Evolutionary conservation across 202 grass and related monocot genomes (phyloP), one percentile per base, ranked within the genome.

Genomic region (Dendrocalamus latiflorus): DNA sequence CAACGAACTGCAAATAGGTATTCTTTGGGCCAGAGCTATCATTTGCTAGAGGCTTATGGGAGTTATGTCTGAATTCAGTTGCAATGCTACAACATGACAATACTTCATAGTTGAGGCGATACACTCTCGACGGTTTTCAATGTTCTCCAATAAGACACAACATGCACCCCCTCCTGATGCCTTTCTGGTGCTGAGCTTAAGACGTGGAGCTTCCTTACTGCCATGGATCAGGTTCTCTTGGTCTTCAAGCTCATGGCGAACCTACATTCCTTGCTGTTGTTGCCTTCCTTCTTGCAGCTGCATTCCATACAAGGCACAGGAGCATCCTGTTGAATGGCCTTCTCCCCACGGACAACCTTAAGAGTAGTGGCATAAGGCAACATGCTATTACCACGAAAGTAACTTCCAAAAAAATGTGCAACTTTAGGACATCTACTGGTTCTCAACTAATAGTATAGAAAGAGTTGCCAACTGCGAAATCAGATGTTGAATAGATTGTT

Each of bases 311-410:
- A 30, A 1, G 58, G 44, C 42, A 56, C 39, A 10, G 14, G 12
- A 47, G 33, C 44, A 14, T 30, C 37, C 51, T 59, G 67, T 42
- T 58, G 60, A 24, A 7, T 5, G n/a, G 44, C 56, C 83, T 89
- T 92, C 70, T 83, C 86, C 54, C 75, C 86, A 24, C 83, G 70
- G 51, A 88, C 83, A 89, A 84, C 22, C 90, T 88, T 82, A 10
- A 55, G 0, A 77, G 30, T 1, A 56, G 30, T n/a, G 39, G 44
- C 83, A 86, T 82, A 81, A 74, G 50, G 50, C 8, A 48, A 25
- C 44, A 53, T 4, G 39, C n/a, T 63, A 63, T 48, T 10, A 37
- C 21, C 13, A 82, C 1, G 39, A 30, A 53, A 76, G 11, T n/a
- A 48, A 22, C 51, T 56, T 84, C n/a, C n/a, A n/a, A n/a, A 0